phyloP scores from a whole-genome alignment of 2,329 filamentous ascomycete genomes.

The Magnaporthales sp. region DNA sequence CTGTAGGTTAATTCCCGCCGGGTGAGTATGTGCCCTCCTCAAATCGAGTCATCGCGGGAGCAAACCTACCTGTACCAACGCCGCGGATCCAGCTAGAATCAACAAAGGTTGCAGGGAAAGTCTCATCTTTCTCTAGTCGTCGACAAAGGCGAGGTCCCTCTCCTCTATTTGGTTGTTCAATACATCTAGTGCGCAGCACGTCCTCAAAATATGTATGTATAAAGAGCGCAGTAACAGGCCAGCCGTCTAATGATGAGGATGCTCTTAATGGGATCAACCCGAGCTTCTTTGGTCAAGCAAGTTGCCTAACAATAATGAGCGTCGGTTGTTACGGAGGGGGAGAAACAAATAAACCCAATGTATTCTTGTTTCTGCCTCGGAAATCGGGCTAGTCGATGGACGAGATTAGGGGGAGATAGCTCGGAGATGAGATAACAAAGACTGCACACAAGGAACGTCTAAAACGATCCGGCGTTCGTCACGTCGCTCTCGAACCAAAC shows the following conservation, averaged over 20 bases:
- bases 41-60: background rate
- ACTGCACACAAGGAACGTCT: background rate
- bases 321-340: background rate
- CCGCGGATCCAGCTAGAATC: slow-evolving; percentile 1
- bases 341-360: background rate
- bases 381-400: background rate
- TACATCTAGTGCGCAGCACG: slow-evolving; percentile 5
- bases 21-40: background rate
- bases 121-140: slow-evolving; percentile 3
- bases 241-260: background rate
- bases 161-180: background rate
- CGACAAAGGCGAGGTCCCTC: slow-evolving; percentile 3
- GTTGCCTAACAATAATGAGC: background rate
- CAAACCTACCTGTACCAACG: slow-evolving; percentile 1
- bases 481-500: background rate
- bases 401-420: background rate
- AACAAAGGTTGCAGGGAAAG: background rate
- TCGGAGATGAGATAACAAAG: background rate
- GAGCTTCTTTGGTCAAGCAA: background rate
- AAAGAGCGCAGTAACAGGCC: slow-evolving; percentile 4
- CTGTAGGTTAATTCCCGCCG: background rate
- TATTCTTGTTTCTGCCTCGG: background rate
- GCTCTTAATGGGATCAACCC: slow-evolving; percentile 5
- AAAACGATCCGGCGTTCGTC: background rate
- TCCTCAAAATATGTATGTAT: background rate